Evolutionary conservation across 805 yeast genomes (phyloP), one percentile per base, ranked within the genome.

Genomic region (Cyberlindnera xylosilytica): DNA sequence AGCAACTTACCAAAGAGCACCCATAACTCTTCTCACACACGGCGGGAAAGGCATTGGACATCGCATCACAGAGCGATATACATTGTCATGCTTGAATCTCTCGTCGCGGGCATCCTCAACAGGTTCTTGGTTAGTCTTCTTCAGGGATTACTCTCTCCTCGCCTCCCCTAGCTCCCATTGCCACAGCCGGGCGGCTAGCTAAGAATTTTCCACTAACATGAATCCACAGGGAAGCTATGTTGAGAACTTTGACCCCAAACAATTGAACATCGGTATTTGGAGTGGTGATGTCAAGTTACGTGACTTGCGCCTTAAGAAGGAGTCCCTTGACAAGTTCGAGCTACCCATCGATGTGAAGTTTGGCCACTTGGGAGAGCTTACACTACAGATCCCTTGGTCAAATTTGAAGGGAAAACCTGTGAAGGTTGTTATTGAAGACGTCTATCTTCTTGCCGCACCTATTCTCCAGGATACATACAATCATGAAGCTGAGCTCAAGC

Each of bases 301-400:
- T 48, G 81, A 90, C 60, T 73, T 95, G 47, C 75, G 82, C 44
- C 69, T 93, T 45, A 88, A 87, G 64, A 83, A 85, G 47, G 97
- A 90, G 60, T 88, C 97, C 3, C 69, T 93, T 36, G 99, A 95
- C 63, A 76, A 84, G 53, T 74, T 93, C 50, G 79, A 85, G 48
- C 65, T 95, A 29, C 99, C 99, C 2, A 65, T 93, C 28, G 87
- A 90, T 60, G 91, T 95, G 12, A 76, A 78, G 47, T 85, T 84
- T 58, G 99, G 99, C 31, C 88, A 87, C 58, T 63, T 93, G 44
- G 99, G 98, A 1, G 87, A 84, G 52, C 71, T 93, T 49, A 84
- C 95, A 0, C 67, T 93, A 41, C 96, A 87, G 58, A 91, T 93
- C 29, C 99, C 99, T 0, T 95, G 98, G 97, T 83, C 97, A 1